Evolutionary conservation across 139 green algal species (phyloP), one percentile per base, ranked within the genome.

Genomic region (Medakamo hakoo): DNA sequence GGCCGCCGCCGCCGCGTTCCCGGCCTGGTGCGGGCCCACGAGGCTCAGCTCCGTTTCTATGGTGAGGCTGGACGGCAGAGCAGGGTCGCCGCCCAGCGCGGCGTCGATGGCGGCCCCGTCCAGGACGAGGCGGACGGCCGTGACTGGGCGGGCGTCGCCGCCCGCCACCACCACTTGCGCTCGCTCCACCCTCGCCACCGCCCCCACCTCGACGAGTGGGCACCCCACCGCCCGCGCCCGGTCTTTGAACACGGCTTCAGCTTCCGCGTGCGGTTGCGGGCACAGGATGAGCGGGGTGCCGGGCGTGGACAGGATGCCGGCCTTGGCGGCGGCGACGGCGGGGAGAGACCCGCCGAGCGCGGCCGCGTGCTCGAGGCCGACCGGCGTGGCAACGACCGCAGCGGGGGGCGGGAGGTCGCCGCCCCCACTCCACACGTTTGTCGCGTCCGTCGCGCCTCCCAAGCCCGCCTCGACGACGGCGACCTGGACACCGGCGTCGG

Each of bases 401-500:
- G 71, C 66, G 24, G 79, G 67, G 63, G 69, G 40, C 16, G 40
- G 40, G 40, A 16, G 16, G 9, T 9, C 40, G 9, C 40, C 40
- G 9, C 9, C 40, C 40, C 40, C 9, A 9, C 40, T 52, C 40
- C 40, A 82, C 25, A 94, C 82, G 62, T 95, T 95, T 27, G 86
- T 95, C 4, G 88, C 88, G 65, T 95, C 88, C 3, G 73, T 75
- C 0, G 66, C 70, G 4, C 86, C 88, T 2, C 88, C 88, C 24
- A 95, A 68, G 1, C 88, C 88, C 27, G 85, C 83, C 73, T 95
- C 88, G 14, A 95, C 65, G 5, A 95, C 82, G 1, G 80, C 86
- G 3, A 87, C 24, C 67, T 92, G 80, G 27, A 88, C 80, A 0
- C 25, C 24, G 14, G 32, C 49, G 59, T 90, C 68, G 2, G 74